Evolutionary conservation across 352 stramenopile genomes (phyloP).

Genomic region (Phytophthora uliginosa): DNA sequence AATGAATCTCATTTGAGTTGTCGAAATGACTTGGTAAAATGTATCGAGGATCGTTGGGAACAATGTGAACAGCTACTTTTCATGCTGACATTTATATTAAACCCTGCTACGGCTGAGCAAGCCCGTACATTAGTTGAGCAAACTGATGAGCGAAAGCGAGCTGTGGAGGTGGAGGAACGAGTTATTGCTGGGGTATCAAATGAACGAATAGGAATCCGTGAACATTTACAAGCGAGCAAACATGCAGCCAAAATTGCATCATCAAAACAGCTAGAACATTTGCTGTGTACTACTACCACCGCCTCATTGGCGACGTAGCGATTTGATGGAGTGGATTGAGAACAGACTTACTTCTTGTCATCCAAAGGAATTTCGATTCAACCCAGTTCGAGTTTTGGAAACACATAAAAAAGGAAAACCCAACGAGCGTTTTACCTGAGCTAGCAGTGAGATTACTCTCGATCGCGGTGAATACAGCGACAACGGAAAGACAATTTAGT

Average conservation of each 20-base stretch:
- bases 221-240: neutral
- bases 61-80: neutral
- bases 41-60: neutral
- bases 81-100: neutral
- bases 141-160: neutral
- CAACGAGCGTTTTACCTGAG: neutral
- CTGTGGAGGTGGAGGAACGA: neutral
- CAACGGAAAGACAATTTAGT: neutral
- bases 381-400: neutral
- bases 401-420: neutral
- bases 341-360: neutral
- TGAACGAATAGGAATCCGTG: neutral
- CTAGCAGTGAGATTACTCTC: neutral
- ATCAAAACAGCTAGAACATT: neutral
- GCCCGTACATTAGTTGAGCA: neutral
- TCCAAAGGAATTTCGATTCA: neutral
- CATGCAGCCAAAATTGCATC: neutral
- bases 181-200: neutral
- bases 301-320: neutral
- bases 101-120: neutral
- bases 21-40: neutral
- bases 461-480: neutral
- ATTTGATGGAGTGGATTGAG: slow-evolving; percentile 4
- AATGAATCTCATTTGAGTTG: neutral
- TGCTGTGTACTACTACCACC: slow-evolving; percentile 1